Percentiles rank a stretch among this genome's conserved stretches.
phyloP scores from a whole-genome alignment of 371 early-diverging fungal species.

The Mucor ambiguus region DNA sequence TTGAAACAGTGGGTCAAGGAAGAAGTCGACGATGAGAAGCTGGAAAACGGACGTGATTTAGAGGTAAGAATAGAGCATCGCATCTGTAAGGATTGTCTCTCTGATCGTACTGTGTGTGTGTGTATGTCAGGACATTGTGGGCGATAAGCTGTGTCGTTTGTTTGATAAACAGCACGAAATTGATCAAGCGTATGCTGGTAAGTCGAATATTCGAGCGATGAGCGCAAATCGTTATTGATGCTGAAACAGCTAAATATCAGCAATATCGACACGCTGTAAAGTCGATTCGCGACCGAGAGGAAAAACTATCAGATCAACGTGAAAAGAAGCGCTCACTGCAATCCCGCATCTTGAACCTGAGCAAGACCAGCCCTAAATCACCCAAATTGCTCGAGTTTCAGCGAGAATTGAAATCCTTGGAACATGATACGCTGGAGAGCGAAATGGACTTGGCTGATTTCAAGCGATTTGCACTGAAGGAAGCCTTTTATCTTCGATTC shows the following conservation, averaged over 20 bases:
- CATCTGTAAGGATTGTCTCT: no score
- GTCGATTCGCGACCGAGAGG: constrained; percentile 50
- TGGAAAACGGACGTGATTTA: constrained; percentile 35
- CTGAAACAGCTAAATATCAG: constrained; percentile 36
- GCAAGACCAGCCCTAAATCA: constrained; percentile 33
- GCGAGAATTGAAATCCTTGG: constrained; percentile 40
- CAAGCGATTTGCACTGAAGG: constrained; percentile 52
- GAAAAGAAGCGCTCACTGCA: constrained; percentile 49
- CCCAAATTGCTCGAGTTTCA: constrained; percentile 41
- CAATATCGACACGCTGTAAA: constrained; percentile 51
- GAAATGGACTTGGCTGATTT: constrained; percentile 53
- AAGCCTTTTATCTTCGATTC: constrained; percentile 54
- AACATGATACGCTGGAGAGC: constrained; percentile 43
- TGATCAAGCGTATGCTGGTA: constrained; percentile 45
- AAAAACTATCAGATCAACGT: constrained; percentile 37
- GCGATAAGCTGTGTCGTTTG: constrained; percentile 35
- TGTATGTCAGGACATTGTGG: constrained; percentile 36
- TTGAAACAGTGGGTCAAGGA: constrained; percentile 41
- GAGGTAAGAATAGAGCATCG: constrained; percentile 22
- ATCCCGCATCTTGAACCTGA: constrained; percentile 37
- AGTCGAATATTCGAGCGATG: background rate
- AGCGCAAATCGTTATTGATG: background rate
- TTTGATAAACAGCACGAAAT: constrained; percentile 40
- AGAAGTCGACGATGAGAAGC: constrained; percentile 26
- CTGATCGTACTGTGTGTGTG: background rate